Base-by-base conservation (phyloP, 2,329 filamentous ascomycete species). In the Fusarium napiforme region DNA sequence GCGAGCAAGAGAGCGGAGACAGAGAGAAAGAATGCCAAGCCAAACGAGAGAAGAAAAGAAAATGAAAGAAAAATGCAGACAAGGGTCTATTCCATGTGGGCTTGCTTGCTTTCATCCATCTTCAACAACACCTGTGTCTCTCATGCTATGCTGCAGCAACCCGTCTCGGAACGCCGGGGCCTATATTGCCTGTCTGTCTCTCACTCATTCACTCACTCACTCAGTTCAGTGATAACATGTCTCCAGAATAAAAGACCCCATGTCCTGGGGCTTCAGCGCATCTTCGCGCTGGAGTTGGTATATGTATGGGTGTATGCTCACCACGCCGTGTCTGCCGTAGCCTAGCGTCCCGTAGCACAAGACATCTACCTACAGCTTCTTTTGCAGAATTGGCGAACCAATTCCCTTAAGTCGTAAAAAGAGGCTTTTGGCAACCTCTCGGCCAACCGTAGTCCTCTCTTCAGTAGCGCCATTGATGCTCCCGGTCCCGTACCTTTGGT, bases 401-500 rank as follows among this genome's bases (percentile, higher is more conserved):
- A 32, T 39, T 30, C 40, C 45, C 43, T 46, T n/a, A 34, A 34
- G 21, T 37, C 37, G 36, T 53, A 26, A 60, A 34, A 46, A 47
- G 42, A 68, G 56, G 42, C 36, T 50, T 39, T 56, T 61, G n/a
- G 28, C 28, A 55, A 46, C 58, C 39, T 63, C 39, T 34, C 57
- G 9, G 46, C 34, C 11, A 63, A 23, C 39, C 46, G 46, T 53
- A 53, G 42, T 39, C 42, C 42, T 37, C 36, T 53, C 28, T 50
- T 49, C 55, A 50, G 40, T 36, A 59, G 57, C 70, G 68, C 70
- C 65, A 56, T 64, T 21, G 10, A 61, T 34, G 28, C 34, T 56
- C 58, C 71, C 40, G 55, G 55, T 64, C 71, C 67, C 61, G 58
- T 46, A 73, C 58, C 71, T 71, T 52, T 58, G 67, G 66, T 52